Conservation (phyloP, 768 basidiomycete genomes). For the Coprinellus micaceus region DNA sequence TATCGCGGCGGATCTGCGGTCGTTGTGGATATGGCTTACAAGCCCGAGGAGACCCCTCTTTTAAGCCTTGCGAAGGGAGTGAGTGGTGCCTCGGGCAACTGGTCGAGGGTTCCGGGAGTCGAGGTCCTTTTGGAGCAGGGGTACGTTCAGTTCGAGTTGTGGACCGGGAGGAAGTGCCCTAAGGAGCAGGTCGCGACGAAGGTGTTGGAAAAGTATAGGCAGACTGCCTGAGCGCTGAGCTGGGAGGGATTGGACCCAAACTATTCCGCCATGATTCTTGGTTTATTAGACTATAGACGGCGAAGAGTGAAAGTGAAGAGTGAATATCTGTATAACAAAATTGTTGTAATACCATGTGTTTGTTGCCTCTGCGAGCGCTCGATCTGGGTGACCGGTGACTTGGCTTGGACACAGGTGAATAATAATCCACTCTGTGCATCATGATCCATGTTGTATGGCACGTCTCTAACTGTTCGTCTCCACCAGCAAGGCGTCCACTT, state of each 20-base stretch:
- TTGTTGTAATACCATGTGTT: too few relatives aligned
- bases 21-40: conserved; percentile 93
- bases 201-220: conserved; percentile 42
- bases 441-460: too few relatives aligned
- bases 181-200: conserved; percentile 36
- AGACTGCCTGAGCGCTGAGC: neutral
- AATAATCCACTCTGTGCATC: too few relatives aligned
- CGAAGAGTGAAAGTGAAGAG: too few relatives aligned
- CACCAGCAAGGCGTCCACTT: too few relatives aligned
- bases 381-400: too few relatives aligned
- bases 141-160: conserved; percentile 76
- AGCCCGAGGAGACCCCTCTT: conserved; percentile 81
- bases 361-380: too few relatives aligned
- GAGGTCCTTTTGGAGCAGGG: conserved; percentile 89
- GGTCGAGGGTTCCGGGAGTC: conserved; percentile 74
- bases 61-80: conserved; percentile 59
- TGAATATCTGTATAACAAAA: too few relatives aligned
- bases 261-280: too few relatives aligned
- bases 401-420: too few relatives aligned
- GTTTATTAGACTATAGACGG: too few relatives aligned
- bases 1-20: conserved; percentile 50
- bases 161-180: conserved; percentile 72
- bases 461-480: too few relatives aligned
- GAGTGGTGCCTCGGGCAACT: conserved; percentile 40
- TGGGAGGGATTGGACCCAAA: neutral